Evolutionary conservation across 2,329 filamentous ascomycete genomes (phyloP).

Genomic region (Epichloe typhina): DNA sequence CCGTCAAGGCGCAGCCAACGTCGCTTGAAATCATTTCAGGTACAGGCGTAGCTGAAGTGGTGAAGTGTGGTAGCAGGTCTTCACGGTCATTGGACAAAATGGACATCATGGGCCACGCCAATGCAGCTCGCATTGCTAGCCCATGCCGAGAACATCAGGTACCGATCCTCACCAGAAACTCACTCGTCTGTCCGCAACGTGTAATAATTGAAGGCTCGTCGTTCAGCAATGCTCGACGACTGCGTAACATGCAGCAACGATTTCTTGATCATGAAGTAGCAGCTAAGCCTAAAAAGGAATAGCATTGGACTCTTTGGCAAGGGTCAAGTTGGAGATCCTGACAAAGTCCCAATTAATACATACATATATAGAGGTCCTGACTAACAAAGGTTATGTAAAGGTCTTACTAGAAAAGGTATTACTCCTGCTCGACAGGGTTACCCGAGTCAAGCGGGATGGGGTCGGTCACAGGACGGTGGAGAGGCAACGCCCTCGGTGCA

Average conservation of each 20-base stretch:
- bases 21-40: constrained; percentile 12
- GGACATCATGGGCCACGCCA: constrained; percentile 2
- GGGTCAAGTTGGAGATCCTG: no score
- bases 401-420: no score
- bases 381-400: no score
- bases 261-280: background rate
- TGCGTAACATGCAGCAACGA: background rate
- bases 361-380: no score
- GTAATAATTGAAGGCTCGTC: background rate
- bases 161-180: background rate
- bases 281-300: no score
- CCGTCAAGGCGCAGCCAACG: background rate
- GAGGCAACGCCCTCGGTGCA: background rate
- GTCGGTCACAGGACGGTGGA: background rate
- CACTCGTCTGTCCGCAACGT: background rate
- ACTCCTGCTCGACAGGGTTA: no score
- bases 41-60: constrained; percentile 18
- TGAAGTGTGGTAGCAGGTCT: constrained; percentile 5
- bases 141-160: background rate
- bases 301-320: no score
- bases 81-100: constrained; percentile 1
- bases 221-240: background rate
- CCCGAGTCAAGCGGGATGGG: background rate
- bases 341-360: no score
- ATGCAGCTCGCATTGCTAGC: constrained; percentile 1